Evolutionary conservation across 805 yeast genomes (phyloP).

Genomic region (Metschnikowia cerradonensis): DNA sequence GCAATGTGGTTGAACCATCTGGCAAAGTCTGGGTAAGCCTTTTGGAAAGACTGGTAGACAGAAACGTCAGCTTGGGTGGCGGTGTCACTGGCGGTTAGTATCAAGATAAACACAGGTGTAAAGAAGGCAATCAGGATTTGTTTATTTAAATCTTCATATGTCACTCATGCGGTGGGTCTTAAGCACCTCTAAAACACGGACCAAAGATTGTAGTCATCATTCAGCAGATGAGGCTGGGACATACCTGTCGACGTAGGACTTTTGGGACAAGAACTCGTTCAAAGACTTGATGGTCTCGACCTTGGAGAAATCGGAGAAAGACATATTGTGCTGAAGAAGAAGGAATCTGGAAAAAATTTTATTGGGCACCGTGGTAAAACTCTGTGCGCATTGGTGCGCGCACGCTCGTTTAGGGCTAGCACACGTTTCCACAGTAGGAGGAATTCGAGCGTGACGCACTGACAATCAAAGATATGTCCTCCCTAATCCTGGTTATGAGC

Average conservation of each 20-base stretch:
- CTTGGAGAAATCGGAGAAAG: conserved; percentile 78
- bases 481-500: too few relatives aligned
- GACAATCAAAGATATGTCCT: too few relatives aligned
- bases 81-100: conserved; percentile 55
- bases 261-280: conserved; percentile 83
- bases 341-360: conserved; percentile 12
- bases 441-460: neutral
- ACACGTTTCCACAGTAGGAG: neutral
- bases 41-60: conserved; percentile 90
- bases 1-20: conserved; percentile 99
- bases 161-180: conserved; percentile 96
- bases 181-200: conserved; percentile 97
- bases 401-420: conserved; percentile 11
- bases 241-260: conserved; percentile 95
- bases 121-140: neutral
- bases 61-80: conserved; percentile 96
- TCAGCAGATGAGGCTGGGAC: conserved; percentile 31
- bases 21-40: conserved; percentile 86
- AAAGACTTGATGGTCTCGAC: conserved; percentile 59
- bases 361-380: neutral
- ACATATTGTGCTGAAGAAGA: conserved; percentile 42
- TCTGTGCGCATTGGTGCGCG: conserved; percentile 9
- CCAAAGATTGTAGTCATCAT: conserved; percentile 78
- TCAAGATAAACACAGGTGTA: neutral
- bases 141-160: conserved; percentile 44